Evolutionary conservation across 176 grass and related monocot species (phyloP).

Genomic region (Hordeum marinum): DNA sequence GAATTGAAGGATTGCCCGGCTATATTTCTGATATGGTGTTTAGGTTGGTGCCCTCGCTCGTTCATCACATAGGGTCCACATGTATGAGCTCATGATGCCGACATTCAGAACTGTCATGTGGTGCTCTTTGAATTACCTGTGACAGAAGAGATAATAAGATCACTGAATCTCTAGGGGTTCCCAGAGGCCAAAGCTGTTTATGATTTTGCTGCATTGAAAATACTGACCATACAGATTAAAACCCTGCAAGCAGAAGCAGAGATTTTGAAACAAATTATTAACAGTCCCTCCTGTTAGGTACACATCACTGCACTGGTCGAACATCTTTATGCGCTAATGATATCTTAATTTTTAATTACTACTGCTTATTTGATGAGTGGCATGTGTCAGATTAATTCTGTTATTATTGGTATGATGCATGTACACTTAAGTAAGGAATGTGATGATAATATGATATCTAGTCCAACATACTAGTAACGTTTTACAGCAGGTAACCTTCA

Average conservation of each 20-base stretch:
- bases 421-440: not conserved
- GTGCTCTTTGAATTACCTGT: not conserved
- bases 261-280: not conserved
- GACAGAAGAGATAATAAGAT: not conserved
- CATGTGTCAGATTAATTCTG: not conserved
- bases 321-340: not conserved
- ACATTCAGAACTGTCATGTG: not conserved
- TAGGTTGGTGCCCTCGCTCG: not conserved
- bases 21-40: constrained; percentile 8
- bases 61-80: not conserved
- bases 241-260: not conserved
- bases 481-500: not conserved
- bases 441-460: constrained; percentile 5
- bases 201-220: not conserved
- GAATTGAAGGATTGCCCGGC: not conserved
- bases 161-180: not conserved
- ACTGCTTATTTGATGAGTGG: not conserved
- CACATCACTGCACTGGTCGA: not conserved
- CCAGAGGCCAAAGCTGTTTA: not conserved
- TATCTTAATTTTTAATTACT: not conserved
- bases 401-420: not conserved
- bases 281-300: not conserved
- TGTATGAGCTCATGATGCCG: not conserved
- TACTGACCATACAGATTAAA: constrained; percentile 4
- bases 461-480: not conserved